Percentiles rank a stretch among this genome's conserved stretches.
Conservation (phyloP, 192 early-diverging fungal species). For the Podila clonocystis region DNA sequence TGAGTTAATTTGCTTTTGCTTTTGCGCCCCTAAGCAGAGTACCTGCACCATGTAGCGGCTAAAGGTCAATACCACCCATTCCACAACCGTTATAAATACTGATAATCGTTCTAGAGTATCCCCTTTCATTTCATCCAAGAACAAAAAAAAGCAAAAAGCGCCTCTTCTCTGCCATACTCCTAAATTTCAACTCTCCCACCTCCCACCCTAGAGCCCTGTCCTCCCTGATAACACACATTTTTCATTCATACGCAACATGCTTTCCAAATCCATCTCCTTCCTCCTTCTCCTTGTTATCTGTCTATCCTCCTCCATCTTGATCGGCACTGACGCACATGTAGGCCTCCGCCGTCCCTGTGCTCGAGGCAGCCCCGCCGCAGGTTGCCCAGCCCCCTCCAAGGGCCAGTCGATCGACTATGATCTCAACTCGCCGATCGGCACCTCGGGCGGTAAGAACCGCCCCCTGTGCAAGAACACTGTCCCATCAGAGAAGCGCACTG, state of each 20-base stretch:
- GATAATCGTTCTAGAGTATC: no score
- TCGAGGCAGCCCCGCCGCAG: constrained; percentile 40
- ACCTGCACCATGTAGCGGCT: no score
- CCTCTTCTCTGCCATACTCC: no score
- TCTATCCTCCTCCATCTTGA: constrained; percentile 7
- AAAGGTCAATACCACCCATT: no score
- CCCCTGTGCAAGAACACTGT: constrained; percentile 58
- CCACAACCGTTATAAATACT: no score
- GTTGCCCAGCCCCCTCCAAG: constrained; percentile 49
- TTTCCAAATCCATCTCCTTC: not conserved
- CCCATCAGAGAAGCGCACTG: constrained; percentile 40
- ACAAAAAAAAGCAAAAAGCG: no score
- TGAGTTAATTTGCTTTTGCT: no score
- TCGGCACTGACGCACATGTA: constrained; percentile 52
- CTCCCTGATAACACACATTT: no score
- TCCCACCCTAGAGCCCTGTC: no score
- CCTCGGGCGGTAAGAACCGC: constrained; percentile 2
- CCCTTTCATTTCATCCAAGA: no score
- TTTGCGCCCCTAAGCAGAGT: no score
- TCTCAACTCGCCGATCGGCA: constrained; percentile 54
- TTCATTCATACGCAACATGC: not conserved
- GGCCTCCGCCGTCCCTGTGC: constrained; percentile 53
- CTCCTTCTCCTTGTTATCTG: not conserved
- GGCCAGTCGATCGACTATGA: constrained; percentile 54
- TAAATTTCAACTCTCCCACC: no score